Base-by-base conservation (phyloP, 2,329 filamentous ascomycete species). In the Trichoderma sp. region DNA sequence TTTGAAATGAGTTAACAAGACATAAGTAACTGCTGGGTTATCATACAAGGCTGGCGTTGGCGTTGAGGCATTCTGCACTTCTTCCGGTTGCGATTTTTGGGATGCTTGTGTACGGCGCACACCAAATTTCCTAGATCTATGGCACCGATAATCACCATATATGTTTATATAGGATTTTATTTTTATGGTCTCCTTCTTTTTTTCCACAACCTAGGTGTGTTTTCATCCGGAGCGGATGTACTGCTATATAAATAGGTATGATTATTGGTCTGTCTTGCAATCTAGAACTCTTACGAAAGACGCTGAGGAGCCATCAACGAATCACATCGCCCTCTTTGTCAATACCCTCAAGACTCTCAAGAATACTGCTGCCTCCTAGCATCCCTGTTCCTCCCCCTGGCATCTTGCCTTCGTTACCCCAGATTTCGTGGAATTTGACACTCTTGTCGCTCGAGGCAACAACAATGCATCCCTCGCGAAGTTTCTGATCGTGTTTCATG, bases 361-460 rank as follows among this genome's bases (percentile, higher is more conserved):
- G 85, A 74, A 98, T 97, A 79, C 92, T 90, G 81, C 94, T 97
- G 5, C 94, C 93, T 14, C 92, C 93, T 28, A 97, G 83, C 74
- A 93, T 84, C 3, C 92, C 90, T 56, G 83, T 84, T 15, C 86
- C 84, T 11, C 82, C 81, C 26, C 84, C 81, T 24, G 85, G 87
- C 9, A 84, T 82, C 77, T 88, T 91, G 30, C 68, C 67, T 32
- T 73, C 84, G 2, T 88, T 87, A n/a, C 88, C 87, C 96, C 95
- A 98, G 12, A 99, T 90, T 82, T 98, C 95, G 80, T 98, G 94
- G 77, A 98, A 98, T 79, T 96, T 96, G 81, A 98, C 92, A 76
- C 90, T 97, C 79, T 94, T 91, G 81, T 98, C 95, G 78, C 94
- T 97, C 57, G 93, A 92, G 18, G 95, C 95, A 68, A 99, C 92